phyloP scores from a whole-genome alignment of 352 stramenopile species.

The Pythium brachiatum region DNA sequence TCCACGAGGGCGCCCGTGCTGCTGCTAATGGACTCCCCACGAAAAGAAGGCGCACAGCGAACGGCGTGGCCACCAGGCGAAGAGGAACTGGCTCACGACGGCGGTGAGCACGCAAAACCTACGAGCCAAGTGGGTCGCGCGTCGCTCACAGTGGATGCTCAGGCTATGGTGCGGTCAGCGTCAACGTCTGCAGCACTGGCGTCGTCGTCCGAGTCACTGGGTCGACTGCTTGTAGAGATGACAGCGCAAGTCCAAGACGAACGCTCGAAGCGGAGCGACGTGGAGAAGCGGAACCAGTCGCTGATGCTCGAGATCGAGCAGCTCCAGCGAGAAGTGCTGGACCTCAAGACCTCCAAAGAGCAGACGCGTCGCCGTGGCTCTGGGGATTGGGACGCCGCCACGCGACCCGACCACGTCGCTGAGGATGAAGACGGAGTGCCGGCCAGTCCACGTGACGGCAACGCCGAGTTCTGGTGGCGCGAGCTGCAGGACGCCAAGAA shows the following conservation, averaged over 20 bases:
- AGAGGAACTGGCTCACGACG: background rate
- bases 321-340: constrained; percentile 57
- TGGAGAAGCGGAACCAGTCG: constrained; percentile 65
- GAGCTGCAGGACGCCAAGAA: constrained; percentile 58
- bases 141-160: constrained; percentile 2
- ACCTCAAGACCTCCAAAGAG: constrained; percentile 43
- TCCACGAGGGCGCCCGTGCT: constrained; percentile 10
- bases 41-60: constrained; percentile 12
- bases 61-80: constrained; percentile 1
- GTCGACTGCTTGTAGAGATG: constrained; percentile 57
- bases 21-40: constrained; percentile 26
- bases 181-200: background rate
- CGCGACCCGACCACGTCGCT: background rate
- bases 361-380: constrained; percentile 16
- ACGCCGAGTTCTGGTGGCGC: constrained; percentile 45
- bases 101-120: background rate
- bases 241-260: constrained; percentile 62
- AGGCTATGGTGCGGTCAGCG: background rate
- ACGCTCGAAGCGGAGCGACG: constrained; percentile 39
- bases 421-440: background rate
- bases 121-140: background rate
- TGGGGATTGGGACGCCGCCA: constrained; percentile 17
- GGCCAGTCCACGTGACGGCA: constrained; percentile 25
- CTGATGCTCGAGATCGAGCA: constrained; percentile 69
- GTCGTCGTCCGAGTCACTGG: constrained; percentile 38